Percentiles rank a stretch among this genome's conserved stretches.
Conservation (phyloP, 257 asterid species). For the Solanum sitiens region DNA sequence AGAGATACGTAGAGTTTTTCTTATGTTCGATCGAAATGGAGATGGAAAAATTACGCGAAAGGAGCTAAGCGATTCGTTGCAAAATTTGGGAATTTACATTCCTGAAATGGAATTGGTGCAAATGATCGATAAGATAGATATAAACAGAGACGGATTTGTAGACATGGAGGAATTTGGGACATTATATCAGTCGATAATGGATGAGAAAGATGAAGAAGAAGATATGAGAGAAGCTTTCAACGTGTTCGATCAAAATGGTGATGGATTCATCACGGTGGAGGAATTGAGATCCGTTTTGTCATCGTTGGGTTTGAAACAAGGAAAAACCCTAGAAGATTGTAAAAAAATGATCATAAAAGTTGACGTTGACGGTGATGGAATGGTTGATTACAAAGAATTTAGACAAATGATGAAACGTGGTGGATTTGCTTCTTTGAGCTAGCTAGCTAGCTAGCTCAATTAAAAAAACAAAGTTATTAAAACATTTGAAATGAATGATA, state of each 20-base stretch:
- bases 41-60: conserved; percentile 27
- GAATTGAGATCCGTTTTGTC: conserved; percentile 28
- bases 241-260: conserved; percentile 34
- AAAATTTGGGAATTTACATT: conserved; percentile 24
- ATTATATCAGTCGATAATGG: conserved; percentile 21
- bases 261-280: conserved; percentile 30
- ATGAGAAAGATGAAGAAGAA: conserved; percentile 27
- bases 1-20: conserved; percentile 28
- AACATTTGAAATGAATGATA: neutral
- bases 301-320: conserved; percentile 26
- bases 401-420: conserved; percentile 41
- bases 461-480: too few relatives aligned
- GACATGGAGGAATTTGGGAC: conserved; percentile 31
- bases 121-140: conserved; percentile 29
- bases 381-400: conserved; percentile 25
- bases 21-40: conserved; percentile 31
- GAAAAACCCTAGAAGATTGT: conserved; percentile 26
- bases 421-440: conserved; percentile 25
- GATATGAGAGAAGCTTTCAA: conserved; percentile 29
- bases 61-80: conserved; percentile 19
- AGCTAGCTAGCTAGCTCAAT: neutral
- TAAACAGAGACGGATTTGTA: conserved; percentile 24
- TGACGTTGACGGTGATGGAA: conserved; percentile 35
- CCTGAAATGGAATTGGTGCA: conserved; percentile 28
- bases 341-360: conserved; percentile 27